Evolutionary conservation across 2,329 filamentous ascomycete species (phyloP).

Genomic region (Thielaviopsis punctulata): DNA sequence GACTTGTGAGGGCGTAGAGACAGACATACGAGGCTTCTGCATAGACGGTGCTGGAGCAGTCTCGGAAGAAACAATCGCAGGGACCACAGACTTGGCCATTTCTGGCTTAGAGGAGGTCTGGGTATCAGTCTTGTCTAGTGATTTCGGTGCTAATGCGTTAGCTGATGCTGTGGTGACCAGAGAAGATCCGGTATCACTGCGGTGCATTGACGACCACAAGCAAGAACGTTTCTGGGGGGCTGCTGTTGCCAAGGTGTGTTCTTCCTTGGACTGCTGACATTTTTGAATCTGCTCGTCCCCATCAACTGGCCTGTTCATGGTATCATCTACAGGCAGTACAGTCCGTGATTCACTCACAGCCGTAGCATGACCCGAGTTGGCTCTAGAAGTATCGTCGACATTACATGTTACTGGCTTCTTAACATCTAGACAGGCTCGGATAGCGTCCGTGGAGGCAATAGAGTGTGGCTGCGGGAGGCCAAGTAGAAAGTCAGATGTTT

Average conservation of each 20-base stretch:
- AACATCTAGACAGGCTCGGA: not conserved
- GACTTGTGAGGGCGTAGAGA: not conserved
- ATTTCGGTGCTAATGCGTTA: too few species aligned
- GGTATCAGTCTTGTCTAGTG: not conserved
- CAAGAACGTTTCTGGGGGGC: not conserved
- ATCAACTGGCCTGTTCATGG: too few species aligned
- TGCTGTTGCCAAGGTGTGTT: not conserved
- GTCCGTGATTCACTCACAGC: too few species aligned
- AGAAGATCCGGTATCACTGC: not conserved
- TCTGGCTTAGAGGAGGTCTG: constrained; percentile 10
- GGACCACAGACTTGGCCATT: too few species aligned
- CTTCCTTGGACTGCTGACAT: not conserved
- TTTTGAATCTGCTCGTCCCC: not conserved
- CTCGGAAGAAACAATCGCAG: too few species aligned
- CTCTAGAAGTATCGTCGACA: not conserved
- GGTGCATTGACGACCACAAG: not conserved
- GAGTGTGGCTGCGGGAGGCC: not conserved
- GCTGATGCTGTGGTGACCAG: not conserved
- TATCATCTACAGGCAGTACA: too few species aligned
- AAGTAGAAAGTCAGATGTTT: not conserved
- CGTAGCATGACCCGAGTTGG: not conserved
- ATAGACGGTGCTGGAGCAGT: too few species aligned
- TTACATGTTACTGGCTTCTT: not conserved
- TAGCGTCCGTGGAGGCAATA: not conserved
- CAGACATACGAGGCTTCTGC: not conserved